Percentiles rank a stretch among this genome's conserved stretches.
Conservation (phyloP, 164 flowering plant genomes). For the Protea cynaroides region DNA sequence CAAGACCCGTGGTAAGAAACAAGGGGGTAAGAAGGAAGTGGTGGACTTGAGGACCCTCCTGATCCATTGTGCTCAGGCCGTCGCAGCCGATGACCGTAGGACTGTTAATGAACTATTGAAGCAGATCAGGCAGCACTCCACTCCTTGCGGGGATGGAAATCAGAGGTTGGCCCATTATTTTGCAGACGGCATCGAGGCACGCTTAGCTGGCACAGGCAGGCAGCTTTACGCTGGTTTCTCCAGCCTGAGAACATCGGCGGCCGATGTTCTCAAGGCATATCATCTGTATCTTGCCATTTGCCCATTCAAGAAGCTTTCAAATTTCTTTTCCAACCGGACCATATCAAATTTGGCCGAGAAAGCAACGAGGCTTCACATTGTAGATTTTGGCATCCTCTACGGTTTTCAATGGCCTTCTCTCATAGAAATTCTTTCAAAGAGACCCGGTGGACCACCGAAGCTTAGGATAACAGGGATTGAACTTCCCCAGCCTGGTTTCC, state of each 20-base stretch:
- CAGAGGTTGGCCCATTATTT: slow-evolving; percentile 73
- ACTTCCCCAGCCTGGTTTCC: slow-evolving; percentile 80
- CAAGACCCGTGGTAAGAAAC: slow-evolving; percentile 56
- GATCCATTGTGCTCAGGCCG: slow-evolving; percentile 73
- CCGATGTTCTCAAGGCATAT: slow-evolving; percentile 71
- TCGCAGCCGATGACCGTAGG: slow-evolving; percentile 68
- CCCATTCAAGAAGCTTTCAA: slow-evolving; percentile 72
- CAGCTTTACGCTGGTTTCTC: slow-evolving; percentile 51
- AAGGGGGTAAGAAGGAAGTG: slow-evolving; percentile 48
- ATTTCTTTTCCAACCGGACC: slow-evolving; percentile 51
- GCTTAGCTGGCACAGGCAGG: slow-evolving; percentile 84
- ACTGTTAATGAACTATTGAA: slow-evolving; percentile 60
- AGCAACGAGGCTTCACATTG: slow-evolving; percentile 52
- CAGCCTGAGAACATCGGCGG: slow-evolving; percentile 50
- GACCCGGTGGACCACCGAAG: slow-evolving; percentile 71
- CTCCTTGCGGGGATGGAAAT: slow-evolving; percentile 75
- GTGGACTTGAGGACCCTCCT: slow-evolving; percentile 80
- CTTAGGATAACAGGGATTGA: slow-evolving; percentile 83
- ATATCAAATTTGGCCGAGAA: slow-evolving; percentile 28
- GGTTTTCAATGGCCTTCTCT: slow-evolving; percentile 94
- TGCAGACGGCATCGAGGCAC: slow-evolving; percentile 84
- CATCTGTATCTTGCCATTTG: slow-evolving; percentile 55
- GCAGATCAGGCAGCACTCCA: slow-evolving; percentile 70
- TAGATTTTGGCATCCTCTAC: slow-evolving; percentile 81
- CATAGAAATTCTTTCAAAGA: slow-evolving; percentile 48